These are phyloP conservation scores for Amaranthus hypochondriacus DNA, from an alignment of 148 eudicot genomes.

Conservation along the genomic window DNA sequence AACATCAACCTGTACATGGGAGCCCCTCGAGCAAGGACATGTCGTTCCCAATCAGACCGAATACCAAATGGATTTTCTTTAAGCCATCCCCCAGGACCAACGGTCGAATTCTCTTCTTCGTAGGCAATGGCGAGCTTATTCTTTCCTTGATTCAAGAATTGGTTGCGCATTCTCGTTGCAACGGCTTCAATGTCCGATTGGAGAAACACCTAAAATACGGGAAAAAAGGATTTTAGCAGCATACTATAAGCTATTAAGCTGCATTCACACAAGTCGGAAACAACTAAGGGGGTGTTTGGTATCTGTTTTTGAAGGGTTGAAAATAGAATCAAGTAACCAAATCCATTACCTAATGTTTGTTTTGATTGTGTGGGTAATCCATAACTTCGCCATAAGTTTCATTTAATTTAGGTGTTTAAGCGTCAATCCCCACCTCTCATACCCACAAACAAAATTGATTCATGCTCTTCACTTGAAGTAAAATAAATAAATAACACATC, in stretches of 20 bases:
- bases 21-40: constrained; percentile 63
- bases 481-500: too few species aligned
- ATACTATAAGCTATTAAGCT: background rate
- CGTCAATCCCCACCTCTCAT: background rate
- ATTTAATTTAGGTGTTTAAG: background rate
- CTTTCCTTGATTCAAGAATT: constrained; percentile 53
- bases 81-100: constrained; percentile 48
- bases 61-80: constrained; percentile 76
- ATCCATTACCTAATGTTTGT: too few species aligned
- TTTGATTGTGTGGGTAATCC: too few species aligned
- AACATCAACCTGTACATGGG: constrained; percentile 79
- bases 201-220: constrained; percentile 58
- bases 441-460: background rate
- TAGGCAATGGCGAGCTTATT: constrained; percentile 45
- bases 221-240: background rate
- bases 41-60: constrained; percentile 82
- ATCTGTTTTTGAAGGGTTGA: too few species aligned
- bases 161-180: constrained; percentile 67
- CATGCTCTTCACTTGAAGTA: background rate
- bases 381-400: too few species aligned
- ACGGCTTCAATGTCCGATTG: constrained; percentile 85
- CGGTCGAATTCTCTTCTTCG: constrained; percentile 10
- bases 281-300: too few species aligned
- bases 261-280: background rate
- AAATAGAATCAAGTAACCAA: too few species aligned